Evolutionary conservation across 2,329 filamentous ascomycete species (phyloP).

Genomic region (Curvularia spicifera): DNA sequence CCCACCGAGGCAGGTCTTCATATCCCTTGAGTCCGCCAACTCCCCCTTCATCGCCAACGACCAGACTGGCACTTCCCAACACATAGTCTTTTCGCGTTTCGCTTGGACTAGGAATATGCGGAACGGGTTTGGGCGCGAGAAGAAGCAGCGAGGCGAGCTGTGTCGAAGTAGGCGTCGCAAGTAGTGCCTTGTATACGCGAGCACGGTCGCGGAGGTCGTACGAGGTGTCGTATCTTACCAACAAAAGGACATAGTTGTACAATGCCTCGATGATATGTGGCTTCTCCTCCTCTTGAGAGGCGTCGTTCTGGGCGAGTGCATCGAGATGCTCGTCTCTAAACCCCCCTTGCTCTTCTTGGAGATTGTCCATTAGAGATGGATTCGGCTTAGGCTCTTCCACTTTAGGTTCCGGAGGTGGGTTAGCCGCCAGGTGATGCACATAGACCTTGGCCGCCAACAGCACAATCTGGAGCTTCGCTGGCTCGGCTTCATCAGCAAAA

Average conservation of each 20-base stretch:
- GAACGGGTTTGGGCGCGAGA: conserved; percentile 91
- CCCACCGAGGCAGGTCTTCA: conserved; percentile 84
- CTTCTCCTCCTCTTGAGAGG: conserved; percentile 46
- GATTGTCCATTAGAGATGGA: conserved; percentile 34
- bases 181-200: conserved; percentile 83
- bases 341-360: conserved; percentile 46
- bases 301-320: conserved; percentile 13
- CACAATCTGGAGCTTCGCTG: conserved; percentile 89
- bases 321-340: conserved; percentile 41
- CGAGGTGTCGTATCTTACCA: conserved; percentile 90
- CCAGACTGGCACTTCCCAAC: conserved; percentile 83
- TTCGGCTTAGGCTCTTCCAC: conserved; percentile 36
- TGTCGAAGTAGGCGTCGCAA: conserved; percentile 73
- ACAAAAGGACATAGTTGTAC: conserved; percentile 83
- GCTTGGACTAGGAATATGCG: conserved; percentile 86
- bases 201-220: conserved; percentile 94
- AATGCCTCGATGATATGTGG: conserved; percentile 75
- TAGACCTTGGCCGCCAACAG: conserved; percentile 97
- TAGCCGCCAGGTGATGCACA: conserved; percentile 79
- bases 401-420: conserved; percentile 52
- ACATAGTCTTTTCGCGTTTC: conserved; percentile 79
- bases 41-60: conserved; percentile 77
- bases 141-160: conserved; percentile 91
- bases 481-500: conserved; percentile 82
- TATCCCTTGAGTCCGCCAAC: conserved; percentile 76